Percentiles rank a stretch among this genome's conserved stretches.
These are phyloP conservation scores for Diphasiastrum complanatum DNA, from an alignment of 83 land plant species.

Conservation along the genomic window DNA sequence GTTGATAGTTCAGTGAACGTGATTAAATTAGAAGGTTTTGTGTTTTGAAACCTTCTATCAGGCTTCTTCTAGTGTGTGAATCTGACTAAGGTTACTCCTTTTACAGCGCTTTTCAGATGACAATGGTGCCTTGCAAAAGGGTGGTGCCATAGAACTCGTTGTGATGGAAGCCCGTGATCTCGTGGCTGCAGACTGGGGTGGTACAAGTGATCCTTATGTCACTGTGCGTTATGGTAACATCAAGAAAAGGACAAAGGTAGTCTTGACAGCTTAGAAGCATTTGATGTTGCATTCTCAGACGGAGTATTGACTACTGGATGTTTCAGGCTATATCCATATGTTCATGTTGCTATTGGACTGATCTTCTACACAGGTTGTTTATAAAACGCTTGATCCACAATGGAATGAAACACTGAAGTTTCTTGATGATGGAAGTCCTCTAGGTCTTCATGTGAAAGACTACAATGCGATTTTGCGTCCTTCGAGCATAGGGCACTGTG, in stretches of 20 bases:
- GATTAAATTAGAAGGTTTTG: too few relatives aligned
- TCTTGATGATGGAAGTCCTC: conserved; percentile 64
- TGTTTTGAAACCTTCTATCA: too few relatives aligned
- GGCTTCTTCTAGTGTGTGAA: too few relatives aligned
- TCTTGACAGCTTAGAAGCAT: too few relatives aligned
- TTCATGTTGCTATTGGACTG: too few relatives aligned
- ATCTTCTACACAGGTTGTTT: conserved; percentile 86
- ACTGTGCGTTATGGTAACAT: too few relatives aligned
- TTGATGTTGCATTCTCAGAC: too few relatives aligned
- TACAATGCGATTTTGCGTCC: conserved; percentile 78
- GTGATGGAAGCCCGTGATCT: conserved; percentile 39
- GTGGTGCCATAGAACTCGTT: conserved; percentile 16
- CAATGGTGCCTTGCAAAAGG: too few relatives aligned
- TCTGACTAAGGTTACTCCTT: background rate
- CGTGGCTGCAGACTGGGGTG: conserved; percentile 40
- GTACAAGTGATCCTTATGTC: conserved; percentile 45
- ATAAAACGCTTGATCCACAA: conserved; percentile 73
- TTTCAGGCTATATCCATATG: too few relatives aligned
- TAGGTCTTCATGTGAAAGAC: conserved; percentile 76
- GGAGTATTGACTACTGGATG: too few relatives aligned
- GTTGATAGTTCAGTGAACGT: too few relatives aligned
- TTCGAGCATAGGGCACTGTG: conserved; percentile 75
- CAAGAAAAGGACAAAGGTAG: conserved; percentile 36
- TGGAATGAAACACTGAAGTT: conserved; percentile 91
- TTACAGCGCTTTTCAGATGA: background rate